phyloP scores from a whole-genome alignment of 768 basidiomycete genomes.

The Filobasidium floriforme region DNA sequence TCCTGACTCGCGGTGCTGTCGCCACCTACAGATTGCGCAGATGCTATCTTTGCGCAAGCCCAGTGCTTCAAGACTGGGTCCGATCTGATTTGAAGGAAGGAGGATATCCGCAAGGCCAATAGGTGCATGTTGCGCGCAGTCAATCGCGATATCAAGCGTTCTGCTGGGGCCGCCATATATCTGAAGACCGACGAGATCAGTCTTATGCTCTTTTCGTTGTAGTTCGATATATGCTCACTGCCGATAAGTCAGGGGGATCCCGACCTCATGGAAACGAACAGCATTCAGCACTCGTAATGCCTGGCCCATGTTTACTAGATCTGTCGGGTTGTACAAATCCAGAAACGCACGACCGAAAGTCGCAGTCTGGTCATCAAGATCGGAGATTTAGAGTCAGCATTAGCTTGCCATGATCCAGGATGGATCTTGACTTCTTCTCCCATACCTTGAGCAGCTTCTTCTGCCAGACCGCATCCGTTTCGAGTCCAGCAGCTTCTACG shows the following conservation, averaged over 20 bases:
- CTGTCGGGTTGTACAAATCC: conserved; percentile 83
- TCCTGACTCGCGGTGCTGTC: conserved; percentile 50
- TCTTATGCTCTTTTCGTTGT: not conserved
- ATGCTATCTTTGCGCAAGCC: conserved; percentile 85
- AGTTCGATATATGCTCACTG: conserved; percentile 55
- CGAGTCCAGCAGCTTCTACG: conserved; percentile 84
- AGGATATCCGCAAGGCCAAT: conserved; percentile 81
- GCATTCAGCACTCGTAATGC: conserved; percentile 89
- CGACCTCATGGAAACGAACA: conserved; percentile 81
- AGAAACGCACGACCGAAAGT: conserved; percentile 91
- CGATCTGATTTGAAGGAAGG: conserved; percentile 71
- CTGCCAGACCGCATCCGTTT: conserved; percentile 88
- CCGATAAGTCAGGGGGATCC: conserved; percentile 81
- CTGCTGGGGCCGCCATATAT: conserved; percentile 71
- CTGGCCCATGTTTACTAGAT: conserved; percentile 88
- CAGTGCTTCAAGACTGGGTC: conserved; percentile 87
- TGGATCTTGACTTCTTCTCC: conserved; percentile 14
- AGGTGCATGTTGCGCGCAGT: conserved; percentile 83
- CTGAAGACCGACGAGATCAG: conserved; percentile 46
- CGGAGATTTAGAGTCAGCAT: not conserved
- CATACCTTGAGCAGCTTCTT: conserved; percentile 68
- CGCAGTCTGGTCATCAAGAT: conserved; percentile 59
- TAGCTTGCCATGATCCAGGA: not conserved
- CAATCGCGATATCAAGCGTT: conserved; percentile 70
- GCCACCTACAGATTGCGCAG: conserved; percentile 57